These are phyloP conservation scores for Globisporangium canariense DNA, from an alignment of 352 stramenopile genomes.

Conservation along the genomic window DNA sequence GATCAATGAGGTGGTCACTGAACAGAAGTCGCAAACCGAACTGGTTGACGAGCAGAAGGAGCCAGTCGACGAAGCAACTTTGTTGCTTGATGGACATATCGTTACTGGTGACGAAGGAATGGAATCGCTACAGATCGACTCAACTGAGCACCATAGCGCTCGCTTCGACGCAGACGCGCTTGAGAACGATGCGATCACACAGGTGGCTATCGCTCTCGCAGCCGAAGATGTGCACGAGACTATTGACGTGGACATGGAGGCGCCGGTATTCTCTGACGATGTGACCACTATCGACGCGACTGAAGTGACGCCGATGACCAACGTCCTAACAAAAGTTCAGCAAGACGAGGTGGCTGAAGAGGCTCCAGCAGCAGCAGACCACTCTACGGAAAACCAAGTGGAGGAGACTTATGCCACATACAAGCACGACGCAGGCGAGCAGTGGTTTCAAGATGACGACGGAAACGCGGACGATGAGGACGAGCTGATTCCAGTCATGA, in stretches of 20 bases:
- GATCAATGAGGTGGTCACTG: too few relatives aligned
- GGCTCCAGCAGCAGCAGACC: background rate
- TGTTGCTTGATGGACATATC: background rate
- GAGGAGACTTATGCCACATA: background rate
- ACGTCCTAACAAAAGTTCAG: too few relatives aligned
- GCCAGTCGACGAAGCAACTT: background rate
- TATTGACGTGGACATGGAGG: background rate
- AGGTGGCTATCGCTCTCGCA: background rate
- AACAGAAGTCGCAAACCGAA: too few relatives aligned
- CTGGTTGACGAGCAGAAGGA: background rate
- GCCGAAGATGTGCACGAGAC: background rate
- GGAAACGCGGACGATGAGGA: conserved; percentile 6
- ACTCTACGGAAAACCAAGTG: background rate
- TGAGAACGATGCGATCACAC: background rate
- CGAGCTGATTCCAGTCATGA: conserved; percentile 12
- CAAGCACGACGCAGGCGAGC: conserved; percentile 4
- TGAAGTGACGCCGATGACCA: background rate
- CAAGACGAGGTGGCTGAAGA: background rate
- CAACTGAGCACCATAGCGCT: background rate
- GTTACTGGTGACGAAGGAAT: background rate
- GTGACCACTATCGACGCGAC: too few relatives aligned
- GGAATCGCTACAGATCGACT: background rate
- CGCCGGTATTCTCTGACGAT: background rate
- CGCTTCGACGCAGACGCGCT: background rate
- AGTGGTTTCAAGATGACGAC: conserved; percentile 19